Percentiles rank a stretch among this genome's conserved stretches.
phyloP scores from a whole-genome alignment of 2,329 filamentous ascomycete species.

The Penicillium polonicum region DNA sequence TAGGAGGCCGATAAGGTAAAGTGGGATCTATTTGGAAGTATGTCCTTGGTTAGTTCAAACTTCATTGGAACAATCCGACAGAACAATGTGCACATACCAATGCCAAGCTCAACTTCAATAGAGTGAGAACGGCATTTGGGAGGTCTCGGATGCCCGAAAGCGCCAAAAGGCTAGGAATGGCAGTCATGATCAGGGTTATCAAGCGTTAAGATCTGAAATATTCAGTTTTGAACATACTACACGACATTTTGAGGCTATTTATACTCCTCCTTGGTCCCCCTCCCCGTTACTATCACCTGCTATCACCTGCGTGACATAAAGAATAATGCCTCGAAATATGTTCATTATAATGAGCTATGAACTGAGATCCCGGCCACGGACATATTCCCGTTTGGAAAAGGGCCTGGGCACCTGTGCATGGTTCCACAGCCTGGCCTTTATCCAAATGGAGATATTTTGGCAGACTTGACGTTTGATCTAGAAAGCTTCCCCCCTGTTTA shows the following conservation, averaged over 20 bases:
- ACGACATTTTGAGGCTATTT: neutral
- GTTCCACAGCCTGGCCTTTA: neutral
- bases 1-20: conserved; percentile 6
- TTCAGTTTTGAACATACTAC: neutral
- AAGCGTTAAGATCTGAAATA: neutral
- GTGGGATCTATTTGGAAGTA: neutral
- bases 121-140: neutral
- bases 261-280: neutral
- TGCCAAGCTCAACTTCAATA: neutral
- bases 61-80: too few species aligned
- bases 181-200: neutral
- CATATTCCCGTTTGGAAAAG: neutral
- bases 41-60: neutral
- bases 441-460: neutral
- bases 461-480: neutral
- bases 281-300: neutral
- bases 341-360: neutral
- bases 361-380: neutral
- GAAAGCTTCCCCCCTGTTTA: too few species aligned
- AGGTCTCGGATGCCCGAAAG: neutral
- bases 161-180: neutral
- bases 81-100: neutral
- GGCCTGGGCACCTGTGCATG: neutral
- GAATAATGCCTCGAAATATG: neutral
- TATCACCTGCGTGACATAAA: neutral